phyloP scores from a whole-genome alignment of 495 filamentous ascomycete genomes.

The Penicillium robsamsonii region DNA sequence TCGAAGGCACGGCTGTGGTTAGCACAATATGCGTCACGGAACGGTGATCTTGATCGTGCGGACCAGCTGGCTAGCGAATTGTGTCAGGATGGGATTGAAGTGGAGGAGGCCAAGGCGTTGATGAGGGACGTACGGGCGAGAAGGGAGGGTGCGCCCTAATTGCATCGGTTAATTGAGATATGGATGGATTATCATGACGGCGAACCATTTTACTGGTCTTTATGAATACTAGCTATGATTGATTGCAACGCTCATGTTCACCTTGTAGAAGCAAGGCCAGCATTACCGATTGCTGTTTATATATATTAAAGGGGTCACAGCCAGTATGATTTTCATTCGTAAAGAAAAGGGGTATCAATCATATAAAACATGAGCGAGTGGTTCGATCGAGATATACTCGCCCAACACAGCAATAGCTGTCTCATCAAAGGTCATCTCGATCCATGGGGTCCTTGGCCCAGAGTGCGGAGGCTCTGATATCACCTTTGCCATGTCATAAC shows the following conservation, averaged over 20 bases:
- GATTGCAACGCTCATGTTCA: background rate
- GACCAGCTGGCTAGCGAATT: slow-evolving; percentile 83
- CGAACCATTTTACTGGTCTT: slow-evolving; percentile 16
- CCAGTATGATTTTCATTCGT: background rate
- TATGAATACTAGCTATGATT: slow-evolving; percentile 2
- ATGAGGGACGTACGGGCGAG: slow-evolving; percentile 84
- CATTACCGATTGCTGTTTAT: background rate
- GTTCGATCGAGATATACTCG: slow-evolving; percentile 23
- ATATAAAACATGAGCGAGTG: background rate
- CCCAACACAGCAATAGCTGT: slow-evolving; percentile 24
- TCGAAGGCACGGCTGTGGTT: slow-evolving; percentile 94
- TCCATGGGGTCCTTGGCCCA: background rate
- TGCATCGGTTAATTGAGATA: slow-evolving; percentile 10
- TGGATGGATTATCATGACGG: slow-evolving; percentile 19
- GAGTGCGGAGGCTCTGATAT: background rate
- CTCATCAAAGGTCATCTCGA: slow-evolving; percentile 19
- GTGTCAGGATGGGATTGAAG: slow-evolving; percentile 94
- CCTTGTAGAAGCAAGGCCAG: background rate
- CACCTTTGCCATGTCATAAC: background rate
- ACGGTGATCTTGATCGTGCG: slow-evolving; percentile 69
- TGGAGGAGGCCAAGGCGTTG: slow-evolving; percentile 96
- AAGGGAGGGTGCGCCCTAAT: slow-evolving; percentile 53
- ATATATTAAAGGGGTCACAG: background rate
- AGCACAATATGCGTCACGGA: slow-evolving; percentile 72
- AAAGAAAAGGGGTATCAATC: slow-evolving; percentile 1